Base-by-base conservation (phyloP, 331 rosid species). In the Pyrus hybrid region DNA sequence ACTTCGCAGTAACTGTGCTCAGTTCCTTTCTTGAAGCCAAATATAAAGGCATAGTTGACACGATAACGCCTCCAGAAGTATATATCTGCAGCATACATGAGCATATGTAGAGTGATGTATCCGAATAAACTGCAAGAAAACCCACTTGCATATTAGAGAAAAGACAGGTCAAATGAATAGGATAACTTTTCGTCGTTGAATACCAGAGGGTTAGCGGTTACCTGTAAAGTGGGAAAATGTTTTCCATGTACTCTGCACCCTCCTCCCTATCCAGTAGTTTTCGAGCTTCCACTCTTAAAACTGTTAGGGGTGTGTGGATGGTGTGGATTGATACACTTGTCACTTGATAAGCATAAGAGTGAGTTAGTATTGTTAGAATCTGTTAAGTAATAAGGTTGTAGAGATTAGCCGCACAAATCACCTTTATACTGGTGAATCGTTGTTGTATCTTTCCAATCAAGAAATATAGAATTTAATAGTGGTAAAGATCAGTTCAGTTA, bases 191-290 rank as follows among this genome's bases (percentile, higher is more conserved):
- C 11, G 33, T 30, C 7, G 23, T 76, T n/a, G 67, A 25, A 37
- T 11, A 20, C 21, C 51, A 45, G 76, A 62, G 13, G 17, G 66
- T 25, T 23, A 20, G n/a, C 11, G 21, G 57, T 84, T 35, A 86
- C 96, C 90, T 84, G 88, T 84, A 91, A 20, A 87, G 76, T n/a
- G 93, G 96, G 71, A 91, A 91, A 80, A 88, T 82, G 76, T 82
- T 84, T 86, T 82, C 85, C 82, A 91, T 75, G 78, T 87, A 88
- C 74, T 84, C 76, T 79, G 80, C 78, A 3, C 86, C 91, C 65
- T 78, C 69, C 64, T 84, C 33, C 73, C 70, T 79, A 49, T 87
- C 32, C 82, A 82, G 70, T 14, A 85, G 75, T 25, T 77, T 74
- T 67, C 73, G 86, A 69, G 83, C 70, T 68, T 76, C 60, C 41